phyloP scores from a whole-genome alignment of 768 basidiomycete species.

The Chalciporus pseudorubinellus region DNA sequence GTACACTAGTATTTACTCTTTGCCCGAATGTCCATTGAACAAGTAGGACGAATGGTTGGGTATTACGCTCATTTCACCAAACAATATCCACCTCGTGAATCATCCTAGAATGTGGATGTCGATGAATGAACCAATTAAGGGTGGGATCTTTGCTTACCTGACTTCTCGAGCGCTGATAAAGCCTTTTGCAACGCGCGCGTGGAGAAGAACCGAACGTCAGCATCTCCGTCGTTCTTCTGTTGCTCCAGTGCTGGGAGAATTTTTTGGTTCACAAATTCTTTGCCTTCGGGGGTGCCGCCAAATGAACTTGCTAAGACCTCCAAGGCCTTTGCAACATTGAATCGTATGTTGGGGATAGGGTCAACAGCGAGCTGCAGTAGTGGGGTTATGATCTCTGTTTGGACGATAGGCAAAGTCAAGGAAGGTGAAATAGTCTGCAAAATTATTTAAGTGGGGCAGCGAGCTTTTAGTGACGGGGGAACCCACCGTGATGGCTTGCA shows the following conservation, averaged over 20 bases:
- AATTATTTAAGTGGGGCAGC: constrained; percentile 8
- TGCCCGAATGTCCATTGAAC: constrained; percentile 17
- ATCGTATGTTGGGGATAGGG: constrained; percentile 97
- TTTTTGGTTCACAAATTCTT: constrained; percentile 66
- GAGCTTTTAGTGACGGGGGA: background rate
- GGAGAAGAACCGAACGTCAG: constrained; percentile 96
- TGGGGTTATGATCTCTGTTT: constrained; percentile 78
- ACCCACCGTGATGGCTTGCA: constrained; percentile 94
- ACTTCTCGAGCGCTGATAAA: constrained; percentile 35
- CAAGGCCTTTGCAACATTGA: constrained; percentile 95
- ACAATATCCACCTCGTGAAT: constrained; percentile 17
- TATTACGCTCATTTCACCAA: constrained; percentile 29
- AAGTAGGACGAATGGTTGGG: constrained; percentile 26
- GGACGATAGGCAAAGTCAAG: constrained; percentile 78
- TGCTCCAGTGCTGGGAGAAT: constrained; percentile 83
- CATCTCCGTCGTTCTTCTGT: constrained; percentile 85
- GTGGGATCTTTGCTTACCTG: constrained; percentile 30
- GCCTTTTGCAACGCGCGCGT: constrained; percentile 71
- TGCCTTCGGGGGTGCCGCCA: constrained; percentile 62
- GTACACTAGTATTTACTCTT: constrained; percentile 35
- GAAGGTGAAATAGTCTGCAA: constrained; percentile 93
- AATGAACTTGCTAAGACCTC: constrained; percentile 82
- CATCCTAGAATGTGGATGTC: constrained; percentile 18
- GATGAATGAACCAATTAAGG: background rate
- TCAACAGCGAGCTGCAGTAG: constrained; percentile 82